These are phyloP conservation scores for Verbena officinalis DNA, from an alignment of 257 asterid species.

Conservation along the genomic window DNA sequence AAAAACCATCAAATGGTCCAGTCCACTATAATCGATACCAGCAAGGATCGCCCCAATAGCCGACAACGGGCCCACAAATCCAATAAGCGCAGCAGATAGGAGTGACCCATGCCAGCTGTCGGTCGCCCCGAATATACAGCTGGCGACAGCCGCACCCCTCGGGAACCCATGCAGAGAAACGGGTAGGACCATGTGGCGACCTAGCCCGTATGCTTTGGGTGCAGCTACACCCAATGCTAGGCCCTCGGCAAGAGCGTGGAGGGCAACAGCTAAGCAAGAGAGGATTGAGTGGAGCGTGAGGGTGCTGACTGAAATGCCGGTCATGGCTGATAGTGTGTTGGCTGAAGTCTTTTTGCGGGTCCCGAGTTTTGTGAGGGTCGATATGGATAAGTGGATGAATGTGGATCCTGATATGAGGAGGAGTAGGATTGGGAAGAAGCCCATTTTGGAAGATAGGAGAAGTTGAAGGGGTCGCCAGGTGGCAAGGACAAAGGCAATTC, in stretches of 20 bases:
- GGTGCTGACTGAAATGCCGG: conserved; percentile 60
- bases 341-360: conserved; percentile 68
- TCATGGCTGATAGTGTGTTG: conserved; percentile 45
- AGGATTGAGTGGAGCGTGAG: conserved; percentile 81
- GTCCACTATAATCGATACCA: conserved; percentile 86
- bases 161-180: conserved; percentile 95
- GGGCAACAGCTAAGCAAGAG: conserved; percentile 72
- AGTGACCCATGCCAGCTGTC: conserved; percentile 92
- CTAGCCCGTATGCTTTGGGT: conserved; percentile 95
- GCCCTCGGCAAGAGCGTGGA: conserved; percentile 94
- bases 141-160: conserved; percentile 96
- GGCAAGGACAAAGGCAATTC: conserved; percentile 87
- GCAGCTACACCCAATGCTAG: conserved; percentile 98
- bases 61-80: conserved; percentile 81
- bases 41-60: conserved; percentile 90
- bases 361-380: conserved; percentile 56
- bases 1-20: conserved; percentile 84
- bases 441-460: conserved; percentile 71
- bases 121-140: conserved; percentile 90
- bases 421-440: conserved; percentile 53
- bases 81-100: conserved; percentile 73
- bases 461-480: conserved; percentile 93
- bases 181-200: conserved; percentile 95
- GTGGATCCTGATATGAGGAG: conserved; percentile 63
- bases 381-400: conserved; percentile 48